A percentile compares a stretch with the other conserved stretches of the same genome.
Conservation (phyloP, 257 asterid species). For the Fraxinus americana region DNA sequence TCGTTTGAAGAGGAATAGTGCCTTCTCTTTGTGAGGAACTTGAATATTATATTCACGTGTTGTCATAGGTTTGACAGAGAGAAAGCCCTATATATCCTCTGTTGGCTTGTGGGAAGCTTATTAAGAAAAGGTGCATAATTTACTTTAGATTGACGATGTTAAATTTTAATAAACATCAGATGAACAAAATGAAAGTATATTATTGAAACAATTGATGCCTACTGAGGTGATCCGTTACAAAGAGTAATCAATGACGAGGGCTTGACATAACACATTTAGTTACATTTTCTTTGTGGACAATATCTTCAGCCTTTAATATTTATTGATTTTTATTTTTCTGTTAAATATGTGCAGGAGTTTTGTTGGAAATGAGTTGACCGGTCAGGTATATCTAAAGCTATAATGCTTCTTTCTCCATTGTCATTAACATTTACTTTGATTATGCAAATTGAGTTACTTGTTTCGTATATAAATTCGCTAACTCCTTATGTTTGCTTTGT, state of each 20-base stretch:
- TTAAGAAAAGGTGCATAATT: background rate
- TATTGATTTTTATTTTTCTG: constrained; percentile 15
- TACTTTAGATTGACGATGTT: background rate
- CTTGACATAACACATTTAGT: background rate
- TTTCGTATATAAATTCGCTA: constrained; percentile 10
- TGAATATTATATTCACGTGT: background rate
- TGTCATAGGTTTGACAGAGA: background rate
- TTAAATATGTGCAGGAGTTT: constrained; percentile 53
- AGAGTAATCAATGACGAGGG: background rate
- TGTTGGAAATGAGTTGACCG: constrained; percentile 53
- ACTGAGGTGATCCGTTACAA: background rate
- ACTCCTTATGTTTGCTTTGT: background rate
- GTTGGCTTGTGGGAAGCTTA: background rate
- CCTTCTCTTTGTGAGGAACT: background rate
- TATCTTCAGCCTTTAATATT: constrained; percentile 18
- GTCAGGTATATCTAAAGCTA: constrained; percentile 50
- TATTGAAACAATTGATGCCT: background rate
- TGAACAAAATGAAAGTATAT: background rate
- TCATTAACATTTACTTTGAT: background rate
- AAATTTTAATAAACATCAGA: too few species aligned
- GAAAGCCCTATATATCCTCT: background rate
- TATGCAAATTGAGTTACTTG: constrained; percentile 1
- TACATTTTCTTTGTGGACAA: constrained; percentile 3
- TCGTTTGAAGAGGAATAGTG: background rate
- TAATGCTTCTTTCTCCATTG: constrained; percentile 7